These are phyloP conservation scores for Nemania sp. DNA, from an alignment of 2,329 filamentous ascomycete genomes.

Conservation along the genomic window DNA sequence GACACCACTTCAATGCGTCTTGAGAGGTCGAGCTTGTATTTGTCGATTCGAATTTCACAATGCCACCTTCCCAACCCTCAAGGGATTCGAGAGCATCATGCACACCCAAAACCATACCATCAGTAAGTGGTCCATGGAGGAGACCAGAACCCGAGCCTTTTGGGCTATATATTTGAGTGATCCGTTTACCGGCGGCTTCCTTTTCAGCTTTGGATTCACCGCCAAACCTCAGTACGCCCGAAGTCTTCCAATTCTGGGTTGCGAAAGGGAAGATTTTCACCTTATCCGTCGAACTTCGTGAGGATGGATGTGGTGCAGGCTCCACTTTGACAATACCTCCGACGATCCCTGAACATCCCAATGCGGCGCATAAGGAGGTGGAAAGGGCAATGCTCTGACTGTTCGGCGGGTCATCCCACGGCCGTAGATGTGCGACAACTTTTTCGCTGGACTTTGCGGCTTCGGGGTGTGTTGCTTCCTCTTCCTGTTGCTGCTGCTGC, in stretches of 20 bases:
- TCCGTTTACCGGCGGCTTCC: slow-evolving; percentile 73
- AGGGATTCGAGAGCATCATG: slow-evolving; percentile 58
- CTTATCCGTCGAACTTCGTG: slow-evolving; percentile 64
- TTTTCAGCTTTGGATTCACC: slow-evolving; percentile 83
- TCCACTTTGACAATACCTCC: slow-evolving; percentile 89
- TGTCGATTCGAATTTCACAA: slow-evolving; percentile 58
- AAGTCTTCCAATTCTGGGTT: slow-evolving; percentile 56
- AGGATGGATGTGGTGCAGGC: slow-evolving; percentile 73
- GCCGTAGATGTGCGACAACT: slow-evolving; percentile 73
- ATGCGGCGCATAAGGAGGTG: slow-evolving; percentile 70
- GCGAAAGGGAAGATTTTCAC: slow-evolving; percentile 84
- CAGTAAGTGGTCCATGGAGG: slow-evolving; percentile 82
- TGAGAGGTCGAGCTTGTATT: slow-evolving; percentile 64
- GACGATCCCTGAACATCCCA: slow-evolving; percentile 74
- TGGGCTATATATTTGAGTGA: slow-evolving; percentile 72
- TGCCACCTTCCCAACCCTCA: slow-evolving; percentile 78
- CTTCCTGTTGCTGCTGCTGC: slow-evolving; percentile 66
- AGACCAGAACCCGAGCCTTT: slow-evolving; percentile 60
- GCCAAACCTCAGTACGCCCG: slow-evolving; percentile 78
- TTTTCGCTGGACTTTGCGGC: slow-evolving; percentile 62
- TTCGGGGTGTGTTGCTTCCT: slow-evolving; percentile 65
- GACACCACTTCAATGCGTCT: slow-evolving; percentile 68
- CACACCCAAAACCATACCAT: slow-evolving; percentile 76
- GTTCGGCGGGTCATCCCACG: slow-evolving; percentile 88
- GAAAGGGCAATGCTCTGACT: slow-evolving; percentile 81